Conservation (phyloP, 345 rosid genomes). For the Aegle marmelos region DNA sequence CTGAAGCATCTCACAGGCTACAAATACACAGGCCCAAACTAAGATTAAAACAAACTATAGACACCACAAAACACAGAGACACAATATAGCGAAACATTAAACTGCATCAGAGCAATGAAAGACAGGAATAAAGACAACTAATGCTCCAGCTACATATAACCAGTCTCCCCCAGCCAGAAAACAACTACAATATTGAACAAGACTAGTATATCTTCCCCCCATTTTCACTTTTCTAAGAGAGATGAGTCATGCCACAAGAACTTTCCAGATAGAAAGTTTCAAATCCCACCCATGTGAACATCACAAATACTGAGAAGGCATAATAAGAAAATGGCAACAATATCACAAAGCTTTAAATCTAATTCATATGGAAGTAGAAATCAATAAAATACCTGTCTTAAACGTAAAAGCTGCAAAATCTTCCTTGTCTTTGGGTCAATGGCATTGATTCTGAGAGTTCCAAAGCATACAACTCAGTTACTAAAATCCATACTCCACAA, state of each 20-base stretch:
- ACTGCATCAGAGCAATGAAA: background rate
- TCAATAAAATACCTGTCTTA: constrained; percentile 60
- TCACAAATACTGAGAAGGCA: background rate
- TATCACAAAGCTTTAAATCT: background rate
- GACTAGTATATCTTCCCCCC: background rate
- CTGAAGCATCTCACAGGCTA: background rate
- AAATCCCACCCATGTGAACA: background rate
- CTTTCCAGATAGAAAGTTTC: background rate
- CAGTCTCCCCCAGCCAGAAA: background rate
- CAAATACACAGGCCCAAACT: background rate
- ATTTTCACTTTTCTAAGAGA: background rate
- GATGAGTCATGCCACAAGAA: background rate
- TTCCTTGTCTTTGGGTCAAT: constrained; percentile 69
- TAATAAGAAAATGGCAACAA: background rate
- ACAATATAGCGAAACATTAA: background rate
- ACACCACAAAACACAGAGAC: background rate
- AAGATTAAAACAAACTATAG: too few species aligned
- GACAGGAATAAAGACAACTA: too few species aligned
- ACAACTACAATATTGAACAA: background rate
- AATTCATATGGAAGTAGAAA: background rate
- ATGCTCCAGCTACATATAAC: background rate
- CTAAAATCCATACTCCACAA: background rate
- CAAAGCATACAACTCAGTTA: background rate
- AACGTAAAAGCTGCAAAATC: constrained; percentile 74
- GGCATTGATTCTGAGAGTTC: constrained; percentile 63